These are phyloP conservation scores for Oryza meridionalis DNA, from an alignment of 176 grass and related monocot species.

Conservation along the genomic window DNA sequence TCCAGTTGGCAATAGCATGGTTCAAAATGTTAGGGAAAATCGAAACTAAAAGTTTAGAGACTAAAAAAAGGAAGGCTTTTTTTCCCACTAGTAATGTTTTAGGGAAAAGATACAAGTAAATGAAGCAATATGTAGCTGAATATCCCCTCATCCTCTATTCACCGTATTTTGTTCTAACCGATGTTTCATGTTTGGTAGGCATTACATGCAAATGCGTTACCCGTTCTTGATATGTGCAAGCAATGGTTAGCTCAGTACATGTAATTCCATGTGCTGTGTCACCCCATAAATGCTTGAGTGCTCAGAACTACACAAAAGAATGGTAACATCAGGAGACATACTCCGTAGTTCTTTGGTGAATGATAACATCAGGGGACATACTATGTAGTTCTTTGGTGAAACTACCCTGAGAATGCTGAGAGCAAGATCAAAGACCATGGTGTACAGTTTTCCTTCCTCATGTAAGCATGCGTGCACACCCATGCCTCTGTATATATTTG, in stretches of 20 bases:
- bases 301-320: neutral
- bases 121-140: neutral
- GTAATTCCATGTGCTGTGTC: conserved; percentile 44
- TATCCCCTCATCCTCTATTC: neutral
- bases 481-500: conserved; percentile 17
- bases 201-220: conserved; percentile 75
- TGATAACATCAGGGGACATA: neutral
- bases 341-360: neutral
- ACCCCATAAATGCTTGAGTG: conserved; percentile 1
- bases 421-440: conserved; percentile 3
- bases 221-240: conserved; percentile 88
- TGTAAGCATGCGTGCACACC: neutral
- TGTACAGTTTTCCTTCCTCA: conserved; percentile 9
- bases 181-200: conserved; percentile 54
- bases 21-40: conserved; percentile 12
- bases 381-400: neutral
- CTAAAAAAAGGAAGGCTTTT: neutral
- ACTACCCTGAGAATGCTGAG: neutral
- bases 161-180: conserved; percentile 33
- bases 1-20: neutral
- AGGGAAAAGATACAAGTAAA: neutral
- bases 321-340: neutral
- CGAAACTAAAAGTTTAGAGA: neutral
- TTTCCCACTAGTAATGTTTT: neutral
- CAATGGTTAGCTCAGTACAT: conserved; percentile 95